Base-by-base conservation (phyloP, 176 grass and related monocot species). In the Phoenix roebelenii region DNA sequence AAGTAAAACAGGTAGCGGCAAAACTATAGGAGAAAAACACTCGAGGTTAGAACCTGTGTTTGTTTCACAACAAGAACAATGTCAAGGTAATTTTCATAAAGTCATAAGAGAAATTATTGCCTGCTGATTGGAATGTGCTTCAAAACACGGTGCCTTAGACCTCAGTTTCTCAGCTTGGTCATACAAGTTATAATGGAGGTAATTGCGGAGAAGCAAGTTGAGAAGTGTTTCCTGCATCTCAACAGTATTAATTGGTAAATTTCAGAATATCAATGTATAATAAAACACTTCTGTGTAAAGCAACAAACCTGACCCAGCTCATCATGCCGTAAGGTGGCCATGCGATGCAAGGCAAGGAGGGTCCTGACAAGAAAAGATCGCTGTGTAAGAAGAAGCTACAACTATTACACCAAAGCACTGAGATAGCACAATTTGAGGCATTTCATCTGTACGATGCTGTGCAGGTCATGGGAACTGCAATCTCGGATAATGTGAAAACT, bases 131-230 rank as follows among this genome's bases (percentile, higher is more conserved):
- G 92, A 96, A 75, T 96, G 92, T 14, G 87, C 92, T 59, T 90
- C 87, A 90, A 90, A 97, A 56, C 87, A 80, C 56, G 92, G 92
- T 68, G 83, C 92, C 73, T 97, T 97, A 25, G 92, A 97, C 67
- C 92, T 82, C 66, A 97, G 80, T 63, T 97, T 97, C 70, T 97
- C 92, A 26, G 92, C 87, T 39, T 88, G 86, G 28, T 96, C 83
- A 26, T 87, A 96, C 59, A 96, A 80, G 69, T 90, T 96, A 55
- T 90, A 96, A 64, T 96, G 83, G 56, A 96, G 91, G 35, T 96
- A 96, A 85, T 90, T 96, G 80, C 86, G 91, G 25, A 96, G 91
- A 16, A 96, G 84, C 48, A 96, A 75, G 73, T 96, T 96, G 51
- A 97, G 80, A 59, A 97, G 82, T 26, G 85, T 95, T 71, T 95